Evolutionary conservation across 148 eudicot genomes (phyloP), one percentile per base, ranked within the genome.

Genomic region (Amaranthus palmeri): DNA sequence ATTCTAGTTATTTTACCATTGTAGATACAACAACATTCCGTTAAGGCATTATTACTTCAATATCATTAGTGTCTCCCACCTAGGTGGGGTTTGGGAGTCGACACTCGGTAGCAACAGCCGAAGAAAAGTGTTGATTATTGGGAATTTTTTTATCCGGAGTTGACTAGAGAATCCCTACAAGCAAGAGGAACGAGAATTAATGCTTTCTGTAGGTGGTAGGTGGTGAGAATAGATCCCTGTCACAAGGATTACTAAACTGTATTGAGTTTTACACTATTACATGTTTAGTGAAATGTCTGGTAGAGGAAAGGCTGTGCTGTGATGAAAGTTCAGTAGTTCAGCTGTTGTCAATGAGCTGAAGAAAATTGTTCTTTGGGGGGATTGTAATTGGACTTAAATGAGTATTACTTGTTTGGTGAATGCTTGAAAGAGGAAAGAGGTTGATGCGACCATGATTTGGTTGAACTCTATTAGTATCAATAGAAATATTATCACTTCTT

Each of bases 381-480:
- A 25, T 25, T 25, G 36, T 25, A 25, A 25, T 25, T 0, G 36
- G 36, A 25, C 36, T 11, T 25, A 8, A 0, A 47, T 72, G 80
- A 25, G 36, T 56, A 47, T 59, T 51, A 52, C 13, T 7, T 72
- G 69, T 73, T 74, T 63, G 74, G 41, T 69, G 74, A 73, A 73
- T 75, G 72, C 68, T 36, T 72, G 49, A 46, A 3, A 47, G 77
- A 62, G 63, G 25, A 67, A 72, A 17, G 45, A 67, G 52, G 12
- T 44, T 47, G 43, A 65, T 40, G 17, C 60, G 56, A 74, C 54
- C 50, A 74, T 81, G 78, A 49, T 54, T 61, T 67, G 77, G 75
- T n/a, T 69, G 54, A 63, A 43, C 68, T 75, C 76, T 66, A 49
- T 68, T 46, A 54, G 79, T 68, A 59, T 63, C 52, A 71, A 36